phyloP scores from a whole-genome alignment of 371 early-diverging fungal genomes.

The Actinomortierella wolfii region DNA sequence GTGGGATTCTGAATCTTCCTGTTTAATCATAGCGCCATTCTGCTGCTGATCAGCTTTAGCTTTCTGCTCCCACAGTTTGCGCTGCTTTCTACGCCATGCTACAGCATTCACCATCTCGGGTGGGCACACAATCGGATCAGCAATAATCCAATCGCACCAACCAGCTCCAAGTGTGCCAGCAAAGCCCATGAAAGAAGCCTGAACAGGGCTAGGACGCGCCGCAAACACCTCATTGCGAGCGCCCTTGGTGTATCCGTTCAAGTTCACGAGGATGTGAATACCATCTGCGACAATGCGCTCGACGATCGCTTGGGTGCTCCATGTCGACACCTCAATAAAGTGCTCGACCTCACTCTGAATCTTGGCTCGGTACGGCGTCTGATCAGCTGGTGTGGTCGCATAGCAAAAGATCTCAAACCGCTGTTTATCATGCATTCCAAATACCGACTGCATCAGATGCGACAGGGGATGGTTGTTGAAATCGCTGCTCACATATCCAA shows the following conservation, averaged over 20 bases:
- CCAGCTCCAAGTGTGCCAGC: constrained; percentile 89
- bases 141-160: constrained; percentile 93
- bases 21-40: too few relatives aligned
- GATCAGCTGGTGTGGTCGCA: constrained; percentile 81
- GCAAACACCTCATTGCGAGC: constrained; percentile 95
- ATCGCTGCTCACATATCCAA: constrained; percentile 93
- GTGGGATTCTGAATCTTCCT: neutral
- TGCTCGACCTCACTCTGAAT: constrained; percentile 80
- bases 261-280: constrained; percentile 87
- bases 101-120: constrained; percentile 81
- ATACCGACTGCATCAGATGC: constrained; percentile 93
- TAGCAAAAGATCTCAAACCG: constrained; percentile 81
- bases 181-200: constrained; percentile 92
- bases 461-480: constrained; percentile 93
- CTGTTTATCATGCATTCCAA: constrained; percentile 83
- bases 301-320: constrained; percentile 80
- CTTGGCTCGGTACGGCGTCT: constrained; percentile 80
- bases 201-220: constrained; percentile 87
- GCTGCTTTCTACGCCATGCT: constrained; percentile 56
- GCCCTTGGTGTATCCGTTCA: constrained; percentile 95
- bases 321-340: constrained; percentile 78
- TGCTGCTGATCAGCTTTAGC: neutral
- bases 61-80: constrained; percentile 4
- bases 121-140: constrained; percentile 89
- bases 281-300: constrained; percentile 75